Conservation (phyloP, 768 basidiomycete genomes). For the Boletus reticuloceps region DNA sequence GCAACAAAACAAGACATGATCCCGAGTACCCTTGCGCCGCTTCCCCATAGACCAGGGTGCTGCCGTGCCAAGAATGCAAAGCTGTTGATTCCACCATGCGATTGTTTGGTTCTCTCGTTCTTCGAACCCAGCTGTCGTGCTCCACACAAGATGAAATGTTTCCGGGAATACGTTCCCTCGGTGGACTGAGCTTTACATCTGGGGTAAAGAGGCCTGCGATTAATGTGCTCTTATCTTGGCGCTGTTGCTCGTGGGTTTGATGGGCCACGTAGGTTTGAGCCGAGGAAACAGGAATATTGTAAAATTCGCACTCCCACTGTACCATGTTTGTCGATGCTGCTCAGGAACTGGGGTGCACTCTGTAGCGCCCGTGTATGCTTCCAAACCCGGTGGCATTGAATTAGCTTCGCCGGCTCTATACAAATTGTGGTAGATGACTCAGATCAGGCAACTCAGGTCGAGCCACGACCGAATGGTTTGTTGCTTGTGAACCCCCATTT, state of each 20-base stretch:
- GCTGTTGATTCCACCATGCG: constrained; percentile 1
- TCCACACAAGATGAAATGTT: constrained; percentile 9
- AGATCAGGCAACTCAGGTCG: constrained; percentile 1
- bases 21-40: background rate
- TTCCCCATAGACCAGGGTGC: background rate
- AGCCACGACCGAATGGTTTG: constrained; percentile 2
- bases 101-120: background rate
- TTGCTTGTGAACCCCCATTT: background rate
- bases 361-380: constrained; percentile 6
- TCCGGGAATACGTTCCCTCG: constrained; percentile 2
- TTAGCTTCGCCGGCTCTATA: constrained; percentile 1
- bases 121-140: background rate
- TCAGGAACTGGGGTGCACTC: constrained; percentile 32
- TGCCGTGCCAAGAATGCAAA: background rate
- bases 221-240: constrained; percentile 15
- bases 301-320: constrained; percentile 11
- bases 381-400: constrained; percentile 5
- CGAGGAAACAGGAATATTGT: constrained; percentile 12
- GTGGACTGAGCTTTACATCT: constrained; percentile 8
- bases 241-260: constrained; percentile 5
- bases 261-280: constrained; percentile 4
- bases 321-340: constrained; percentile 10
- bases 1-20: background rate
- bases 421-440: background rate
- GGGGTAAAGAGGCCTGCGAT: constrained; percentile 12